phyloP scores from a whole-genome alignment of 345 rosid genomes.

The Lumnitzera littorea region DNA sequence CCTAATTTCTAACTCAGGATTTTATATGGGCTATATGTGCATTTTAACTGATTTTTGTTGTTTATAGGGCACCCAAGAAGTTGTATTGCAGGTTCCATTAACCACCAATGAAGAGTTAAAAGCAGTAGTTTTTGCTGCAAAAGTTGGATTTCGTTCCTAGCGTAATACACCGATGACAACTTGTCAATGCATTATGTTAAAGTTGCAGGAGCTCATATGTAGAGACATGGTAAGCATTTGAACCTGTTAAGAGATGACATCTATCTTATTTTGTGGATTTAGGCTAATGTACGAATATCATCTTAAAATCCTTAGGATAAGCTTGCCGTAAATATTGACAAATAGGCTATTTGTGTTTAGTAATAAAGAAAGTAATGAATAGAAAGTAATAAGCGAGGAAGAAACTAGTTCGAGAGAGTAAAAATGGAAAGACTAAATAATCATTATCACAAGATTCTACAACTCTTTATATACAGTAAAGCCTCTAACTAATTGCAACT shows the following conservation, averaged over 20 bases:
- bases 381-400: too few relatives aligned
- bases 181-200: constrained; percentile 85
- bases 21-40: not conserved
- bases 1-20: not conserved
- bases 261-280: not conserved
- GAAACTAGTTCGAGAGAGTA: too few relatives aligned
- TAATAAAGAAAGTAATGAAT: too few relatives aligned
- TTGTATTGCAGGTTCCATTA: constrained; percentile 76
- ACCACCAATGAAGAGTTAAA: constrained; percentile 88
- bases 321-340: constrained; percentile 48
- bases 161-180: constrained; percentile 78
- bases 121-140: constrained; percentile 86
- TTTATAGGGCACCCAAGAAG: constrained; percentile 84
- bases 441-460: too few relatives aligned
- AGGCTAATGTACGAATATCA: not conserved
- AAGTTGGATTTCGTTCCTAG: constrained; percentile 78
- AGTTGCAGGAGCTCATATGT: constrained; percentile 89
- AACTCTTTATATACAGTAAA: too few relatives aligned
- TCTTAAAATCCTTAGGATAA: constrained; percentile 44
- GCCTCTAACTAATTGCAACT: too few relatives aligned
- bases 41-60: constrained; percentile 7
- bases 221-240: constrained; percentile 57
- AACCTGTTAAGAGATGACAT: too few relatives aligned
- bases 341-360: too few relatives aligned
- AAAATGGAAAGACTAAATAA: too few relatives aligned